Evolutionary conservation across 1,284 basidiomycete species (phyloP), one percentile per base, ranked within the genome.

Genomic region (Ustilago xerochloae): DNA sequence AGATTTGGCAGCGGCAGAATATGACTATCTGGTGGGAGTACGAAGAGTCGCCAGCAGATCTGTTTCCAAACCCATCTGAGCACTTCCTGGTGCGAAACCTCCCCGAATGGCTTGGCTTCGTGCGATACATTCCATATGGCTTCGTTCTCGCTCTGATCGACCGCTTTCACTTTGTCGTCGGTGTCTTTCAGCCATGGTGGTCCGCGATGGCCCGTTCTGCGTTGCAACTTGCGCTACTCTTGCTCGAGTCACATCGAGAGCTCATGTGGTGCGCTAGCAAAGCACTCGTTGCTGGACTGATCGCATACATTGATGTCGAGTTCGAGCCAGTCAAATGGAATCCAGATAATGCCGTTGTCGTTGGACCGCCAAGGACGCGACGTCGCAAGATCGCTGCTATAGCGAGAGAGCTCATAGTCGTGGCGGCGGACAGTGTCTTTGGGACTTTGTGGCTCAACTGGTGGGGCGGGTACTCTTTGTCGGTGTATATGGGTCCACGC

Each of bases 401-500:
- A 28, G 54, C 30, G 9, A 39, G 71, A 8, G 71, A 74, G 33
- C 18, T 59, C 12, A n/a, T 69, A 6, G 62, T 50, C 2, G 28
- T 36, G 10, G 57, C 59, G 1, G 59, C 71, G 1, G 56, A 66
- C 16, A 56, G 54, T 32, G 65, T 65, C 22, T 69, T 74, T 52
- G 71, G 71, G 12, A 53, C 54, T 13, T 26, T 56, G 13, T 74
- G 71, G 71, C 55, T 65, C 35, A 68, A 68, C 43, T 74, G 71
- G 71, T 69, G 65, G 65, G 71, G 71, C 32, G 71, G 71, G n/a
- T 68, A 68, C 7, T 63, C 65, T 32, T 46, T 69, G 12, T 53
- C 65, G 9, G 64, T 68, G 0, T 74, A 68, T 45, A 28, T 64
- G 49, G 58, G 39, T 2, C 65, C 65, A n/a, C 26, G 55, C 9